Conservation (phyloP, 805 yeast genomes). For the Candida maesae region DNA sequence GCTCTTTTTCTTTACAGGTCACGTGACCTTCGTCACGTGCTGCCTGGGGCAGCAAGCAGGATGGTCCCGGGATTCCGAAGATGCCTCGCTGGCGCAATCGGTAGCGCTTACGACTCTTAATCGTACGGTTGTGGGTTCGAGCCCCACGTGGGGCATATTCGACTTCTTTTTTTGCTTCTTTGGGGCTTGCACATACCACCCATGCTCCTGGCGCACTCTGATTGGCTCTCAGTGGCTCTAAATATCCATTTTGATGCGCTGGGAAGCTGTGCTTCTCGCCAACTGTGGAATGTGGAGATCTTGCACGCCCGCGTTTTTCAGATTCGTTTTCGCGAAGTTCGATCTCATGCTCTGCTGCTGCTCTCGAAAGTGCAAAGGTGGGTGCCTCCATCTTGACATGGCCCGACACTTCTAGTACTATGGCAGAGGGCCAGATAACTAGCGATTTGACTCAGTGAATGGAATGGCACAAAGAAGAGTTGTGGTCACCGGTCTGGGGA, state of each 20-base stretch:
- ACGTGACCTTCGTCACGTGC: no score
- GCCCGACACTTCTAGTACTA: no score
- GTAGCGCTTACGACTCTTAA: slow-evolving; percentile 35
- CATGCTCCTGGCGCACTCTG: neutral
- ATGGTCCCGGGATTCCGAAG: neutral
- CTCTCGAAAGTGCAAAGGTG: neutral
- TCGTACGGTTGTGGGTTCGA: slow-evolving; percentile 35
- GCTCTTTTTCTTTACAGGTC: neutral
- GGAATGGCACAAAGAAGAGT: slow-evolving; percentile 47
- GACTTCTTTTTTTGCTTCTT: slow-evolving; percentile 3
- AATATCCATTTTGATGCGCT: no score
- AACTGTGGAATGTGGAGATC: no score
- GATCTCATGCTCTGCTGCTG: no score
- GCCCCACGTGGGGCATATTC: slow-evolving; percentile 32
- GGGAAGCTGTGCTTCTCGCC: no score
- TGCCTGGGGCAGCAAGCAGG: neutral
- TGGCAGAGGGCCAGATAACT: no score
- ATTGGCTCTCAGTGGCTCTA: neutral
- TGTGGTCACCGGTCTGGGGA: slow-evolving; percentile 89
- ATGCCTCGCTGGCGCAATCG: slow-evolving; percentile 34
- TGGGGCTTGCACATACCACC: no score
- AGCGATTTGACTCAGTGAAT: no score
- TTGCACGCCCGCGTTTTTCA: no score
- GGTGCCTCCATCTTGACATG: no score
- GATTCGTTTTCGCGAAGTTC: no score